phyloP scores from a whole-genome alignment of 2,329 filamentous ascomycete species.

The Mycosphaerella sp. region DNA sequence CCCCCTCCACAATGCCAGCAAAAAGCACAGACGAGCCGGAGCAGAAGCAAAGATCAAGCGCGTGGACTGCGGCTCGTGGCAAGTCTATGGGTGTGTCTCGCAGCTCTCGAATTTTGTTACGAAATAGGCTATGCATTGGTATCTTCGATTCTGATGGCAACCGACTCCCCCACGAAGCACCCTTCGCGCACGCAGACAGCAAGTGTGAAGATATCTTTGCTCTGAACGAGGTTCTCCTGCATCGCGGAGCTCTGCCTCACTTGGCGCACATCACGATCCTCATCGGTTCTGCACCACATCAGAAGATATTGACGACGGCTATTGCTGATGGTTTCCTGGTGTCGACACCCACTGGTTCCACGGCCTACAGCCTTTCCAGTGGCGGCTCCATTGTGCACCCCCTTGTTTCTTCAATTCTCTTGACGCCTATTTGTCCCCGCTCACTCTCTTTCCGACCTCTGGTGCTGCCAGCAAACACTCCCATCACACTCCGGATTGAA shows the following conservation, averaged over 20 bases:
- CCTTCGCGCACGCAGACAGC: constrained; percentile 28
- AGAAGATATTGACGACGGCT: constrained; percentile 83
- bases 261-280: constrained; percentile 87
- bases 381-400: constrained; percentile 94
- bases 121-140: constrained; percentile 79
- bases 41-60: constrained; percentile 25
- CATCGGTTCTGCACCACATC: constrained; percentile 54
- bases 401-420: constrained; percentile 75
- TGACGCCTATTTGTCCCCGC: constrained; percentile 91
- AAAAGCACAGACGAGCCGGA: constrained; percentile 22
- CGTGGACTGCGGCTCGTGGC: constrained; percentile 69
- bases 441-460: constrained; percentile 88
- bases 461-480: constrained; percentile 78
- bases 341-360: constrained; percentile 88
- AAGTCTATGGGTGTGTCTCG: constrained; percentile 73
- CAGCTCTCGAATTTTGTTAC: constrained; percentile 72
- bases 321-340: constrained; percentile 94
- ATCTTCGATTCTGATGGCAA: constrained; percentile 67
- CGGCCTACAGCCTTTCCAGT: constrained; percentile 88
- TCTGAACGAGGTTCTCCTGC: constrained; percentile 92
- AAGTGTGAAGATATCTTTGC: constrained; percentile 53
- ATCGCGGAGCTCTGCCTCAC: constrained; percentile 83
- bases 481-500: constrained; percentile 74
- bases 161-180: constrained; percentile 33
- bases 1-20: constrained; percentile 29